Conservation (phyloP, 345 rosid species). For the Garcia nutans region DNA sequence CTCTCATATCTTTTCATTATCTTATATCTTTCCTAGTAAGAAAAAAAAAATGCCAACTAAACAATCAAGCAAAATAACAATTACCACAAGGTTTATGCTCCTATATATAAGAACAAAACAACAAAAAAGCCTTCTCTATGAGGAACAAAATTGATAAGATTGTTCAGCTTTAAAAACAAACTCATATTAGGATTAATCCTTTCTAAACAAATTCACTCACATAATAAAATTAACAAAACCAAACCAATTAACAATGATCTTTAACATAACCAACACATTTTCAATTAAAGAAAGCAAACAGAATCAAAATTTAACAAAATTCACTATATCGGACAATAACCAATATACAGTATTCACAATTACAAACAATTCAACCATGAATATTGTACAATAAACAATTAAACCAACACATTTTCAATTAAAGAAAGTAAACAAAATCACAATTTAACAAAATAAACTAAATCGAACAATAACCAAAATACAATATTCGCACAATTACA, state of each 20-base stretch:
- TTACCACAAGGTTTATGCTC: not conserved
- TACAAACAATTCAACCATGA: not conserved
- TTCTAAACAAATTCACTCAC: not conserved
- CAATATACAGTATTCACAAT: not conserved
- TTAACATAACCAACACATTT: not conserved
- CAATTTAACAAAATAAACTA: not conserved
- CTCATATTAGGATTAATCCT: constrained; percentile 1
- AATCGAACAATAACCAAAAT: not conserved
- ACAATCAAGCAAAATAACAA: constrained; percentile 9
- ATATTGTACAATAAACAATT: not conserved
- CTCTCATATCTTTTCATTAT: not conserved
- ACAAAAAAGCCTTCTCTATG: not conserved
- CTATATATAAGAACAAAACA: not conserved
- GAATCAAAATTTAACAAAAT: not conserved
- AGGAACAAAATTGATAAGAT: not conserved
- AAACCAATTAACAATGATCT: not conserved
- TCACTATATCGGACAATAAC: not conserved
- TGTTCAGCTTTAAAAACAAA: not conserved
- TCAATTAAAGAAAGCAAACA: not conserved
- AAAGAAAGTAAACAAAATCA: not conserved
- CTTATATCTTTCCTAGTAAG: not conserved
- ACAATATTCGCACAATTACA: not conserved
- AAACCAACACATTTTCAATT: not conserved
- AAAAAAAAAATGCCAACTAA: not conserved
- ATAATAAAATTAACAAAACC: not conserved